phyloP scores from a whole-genome alignment of 306 rosid species.

The Hylodesmum podocarpum region DNA sequence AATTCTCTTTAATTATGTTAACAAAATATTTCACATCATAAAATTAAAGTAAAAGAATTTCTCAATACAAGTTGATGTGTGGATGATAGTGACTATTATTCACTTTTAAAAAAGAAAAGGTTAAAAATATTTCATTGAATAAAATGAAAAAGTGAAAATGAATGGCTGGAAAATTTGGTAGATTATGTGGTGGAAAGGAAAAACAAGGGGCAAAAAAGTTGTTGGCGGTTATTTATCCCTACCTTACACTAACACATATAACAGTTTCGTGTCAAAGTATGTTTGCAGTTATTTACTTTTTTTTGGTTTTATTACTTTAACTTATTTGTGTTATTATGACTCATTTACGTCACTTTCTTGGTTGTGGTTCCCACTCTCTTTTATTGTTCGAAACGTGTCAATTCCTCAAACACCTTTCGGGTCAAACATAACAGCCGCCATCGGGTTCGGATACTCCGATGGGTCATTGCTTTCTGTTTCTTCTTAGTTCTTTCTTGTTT shows the following conservation, averaged over 20 bases:
- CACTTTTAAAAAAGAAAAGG: neutral
- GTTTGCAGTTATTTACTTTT: conserved; percentile 7
- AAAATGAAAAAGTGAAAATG: neutral
- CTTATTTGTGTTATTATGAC: conserved; percentile 8
- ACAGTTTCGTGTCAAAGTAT: conserved; percentile 33
- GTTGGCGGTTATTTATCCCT: conserved; percentile 30
- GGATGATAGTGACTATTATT: neutral
- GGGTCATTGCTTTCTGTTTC: neutral
- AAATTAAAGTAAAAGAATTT: neutral
- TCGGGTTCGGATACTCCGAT: conserved; percentile 1
- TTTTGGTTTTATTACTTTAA: conserved; percentile 13
- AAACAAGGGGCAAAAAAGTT: conserved; percentile 22
- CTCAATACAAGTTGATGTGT: neutral
- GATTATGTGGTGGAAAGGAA: conserved; percentile 1
- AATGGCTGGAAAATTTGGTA: neutral
- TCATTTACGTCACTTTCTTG: neutral
- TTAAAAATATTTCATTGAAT: neutral
- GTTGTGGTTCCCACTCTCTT: neutral
- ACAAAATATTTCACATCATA: neutral
- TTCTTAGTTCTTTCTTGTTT: neutral
- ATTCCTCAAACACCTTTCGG: conserved; percentile 16
- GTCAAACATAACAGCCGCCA: conserved; percentile 15
- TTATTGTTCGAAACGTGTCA: conserved; percentile 36
- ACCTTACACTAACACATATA: neutral
- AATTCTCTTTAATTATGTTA: neutral